Percentiles rank a stretch among this genome's conserved stretches.
phyloP scores from a whole-genome alignment of 306 rosid genomes.

The Potentilla sterilis region DNA sequence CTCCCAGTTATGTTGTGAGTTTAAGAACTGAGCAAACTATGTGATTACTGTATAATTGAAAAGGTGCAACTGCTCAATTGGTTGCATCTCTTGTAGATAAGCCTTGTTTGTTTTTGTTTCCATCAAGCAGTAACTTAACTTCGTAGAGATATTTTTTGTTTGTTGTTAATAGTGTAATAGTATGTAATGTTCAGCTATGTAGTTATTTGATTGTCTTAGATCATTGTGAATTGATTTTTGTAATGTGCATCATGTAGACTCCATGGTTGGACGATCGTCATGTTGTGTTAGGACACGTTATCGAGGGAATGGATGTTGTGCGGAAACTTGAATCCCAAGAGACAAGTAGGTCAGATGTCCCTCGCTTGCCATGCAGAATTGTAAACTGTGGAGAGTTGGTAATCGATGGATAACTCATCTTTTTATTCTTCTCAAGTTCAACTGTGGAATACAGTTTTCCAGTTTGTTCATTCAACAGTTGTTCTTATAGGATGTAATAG shows the following conservation, averaged over 20 bases:
- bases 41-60: background rate
- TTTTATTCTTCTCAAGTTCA: background rate
- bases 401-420: constrained; percentile 43
- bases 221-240: constrained; percentile 17
- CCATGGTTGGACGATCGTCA: constrained; percentile 95
- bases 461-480: constrained; percentile 21
- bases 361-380: constrained; percentile 77
- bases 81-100: background rate
- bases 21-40: background rate
- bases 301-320: constrained; percentile 79
- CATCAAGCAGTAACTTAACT: background rate
- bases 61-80: background rate
- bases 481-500: constrained; percentile 10
- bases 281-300: constrained; percentile 77
- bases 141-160: background rate
- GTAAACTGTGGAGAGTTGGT: constrained; percentile 71
- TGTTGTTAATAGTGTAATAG: background rate
- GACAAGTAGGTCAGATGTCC: constrained; percentile 70
- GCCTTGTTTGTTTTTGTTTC: background rate
- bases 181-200: background rate
- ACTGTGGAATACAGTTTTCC: constrained; percentile 14
- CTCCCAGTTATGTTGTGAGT: background rate
- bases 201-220: constrained; percentile 25
- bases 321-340: constrained; percentile 68
- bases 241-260: constrained; percentile 52